Percentiles rank a stretch among this genome's conserved stretches.
Conservation (phyloP, 2,329 filamentous ascomycete genomes). For the Exophiala dermatitidis region DNA sequence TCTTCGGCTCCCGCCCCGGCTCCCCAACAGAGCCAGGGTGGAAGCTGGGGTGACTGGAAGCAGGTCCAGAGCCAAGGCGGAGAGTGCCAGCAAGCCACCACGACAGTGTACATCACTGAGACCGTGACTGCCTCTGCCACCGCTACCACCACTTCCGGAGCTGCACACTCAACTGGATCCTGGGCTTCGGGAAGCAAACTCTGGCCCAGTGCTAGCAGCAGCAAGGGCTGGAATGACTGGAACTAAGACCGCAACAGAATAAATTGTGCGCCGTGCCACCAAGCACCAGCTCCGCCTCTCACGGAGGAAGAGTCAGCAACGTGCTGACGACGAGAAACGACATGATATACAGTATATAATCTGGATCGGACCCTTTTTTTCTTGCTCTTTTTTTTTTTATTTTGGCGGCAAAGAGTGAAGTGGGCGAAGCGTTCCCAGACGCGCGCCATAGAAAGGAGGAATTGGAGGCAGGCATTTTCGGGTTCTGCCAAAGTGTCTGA, state of each 20-base stretch:
- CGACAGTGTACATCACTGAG: constrained; percentile 9
- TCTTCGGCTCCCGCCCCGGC: background rate
- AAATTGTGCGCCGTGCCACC: background rate
- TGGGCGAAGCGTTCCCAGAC: too few relatives aligned
- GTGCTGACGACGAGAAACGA: too few relatives aligned
- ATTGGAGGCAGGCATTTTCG: too few relatives aligned
- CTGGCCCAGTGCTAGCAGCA: background rate
- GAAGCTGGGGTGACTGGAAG: constrained; percentile 6
- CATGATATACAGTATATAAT: too few relatives aligned
- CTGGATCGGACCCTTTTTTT: too few relatives aligned
- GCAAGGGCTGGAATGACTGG: constrained; percentile 3
- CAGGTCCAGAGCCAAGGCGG: background rate
- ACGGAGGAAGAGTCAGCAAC: too few relatives aligned
- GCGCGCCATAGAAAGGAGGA: too few relatives aligned
- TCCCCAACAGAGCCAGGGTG: background rate
- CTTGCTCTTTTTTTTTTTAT: too few relatives aligned
- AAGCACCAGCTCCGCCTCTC: too few relatives aligned
- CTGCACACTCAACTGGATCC: background rate
- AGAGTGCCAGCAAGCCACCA: constrained; percentile 1
- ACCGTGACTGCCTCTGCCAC: constrained; percentile 1
- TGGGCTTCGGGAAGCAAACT: background rate
- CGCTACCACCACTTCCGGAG: background rate
- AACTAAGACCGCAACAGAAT: background rate
- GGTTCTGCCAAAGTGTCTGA: too few relatives aligned
- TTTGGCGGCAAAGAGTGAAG: too few relatives aligned